A percentile compares a stretch with the other conserved stretches of the same genome.
Evolutionary conservation across 345 rosid genomes (phyloP).

Genomic region (Bruguiera gymnorhiza): DNA sequence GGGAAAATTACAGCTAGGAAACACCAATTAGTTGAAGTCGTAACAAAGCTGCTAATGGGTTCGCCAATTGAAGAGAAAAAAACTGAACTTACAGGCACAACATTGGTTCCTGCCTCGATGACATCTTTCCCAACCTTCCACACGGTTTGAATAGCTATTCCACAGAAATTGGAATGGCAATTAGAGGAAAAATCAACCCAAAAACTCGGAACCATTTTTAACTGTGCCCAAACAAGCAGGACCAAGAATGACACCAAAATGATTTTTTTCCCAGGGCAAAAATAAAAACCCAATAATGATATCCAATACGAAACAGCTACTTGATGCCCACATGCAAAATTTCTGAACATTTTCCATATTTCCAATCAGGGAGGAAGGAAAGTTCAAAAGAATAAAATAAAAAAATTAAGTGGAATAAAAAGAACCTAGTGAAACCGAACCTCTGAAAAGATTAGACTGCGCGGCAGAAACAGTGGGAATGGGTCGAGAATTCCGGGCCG

Average conservation of each 20-base stretch:
- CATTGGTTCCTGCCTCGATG: constrained; percentile 69
- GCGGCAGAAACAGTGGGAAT: constrained; percentile 36
- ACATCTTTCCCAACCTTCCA: constrained; percentile 89
- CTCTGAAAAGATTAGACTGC: constrained; percentile 50
- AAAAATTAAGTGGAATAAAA: background rate
- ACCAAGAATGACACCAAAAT: background rate
- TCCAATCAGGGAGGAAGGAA: background rate
- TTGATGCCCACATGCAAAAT: no score
- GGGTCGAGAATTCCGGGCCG: constrained; percentile 25
- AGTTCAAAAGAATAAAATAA: background rate
- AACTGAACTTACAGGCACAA: constrained; percentile 75
- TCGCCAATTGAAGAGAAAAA: background rate
- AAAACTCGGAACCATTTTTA: background rate
- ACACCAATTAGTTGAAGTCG: no score
- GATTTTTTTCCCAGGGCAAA: background rate
- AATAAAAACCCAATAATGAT: background rate
- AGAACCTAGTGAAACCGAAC: constrained; percentile 20
- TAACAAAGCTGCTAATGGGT: no score
- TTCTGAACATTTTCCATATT: background rate
- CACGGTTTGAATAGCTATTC: constrained; percentile 57
- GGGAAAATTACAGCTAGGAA: no score
- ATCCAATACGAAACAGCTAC: no score
- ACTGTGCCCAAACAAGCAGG: constrained; percentile 5
- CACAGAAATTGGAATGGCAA: constrained; percentile 3
- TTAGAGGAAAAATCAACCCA: constrained; percentile 3